phyloP scores from a whole-genome alignment of 2,329 filamentous ascomycete genomes.

The Microsporum ferrugineum region DNA sequence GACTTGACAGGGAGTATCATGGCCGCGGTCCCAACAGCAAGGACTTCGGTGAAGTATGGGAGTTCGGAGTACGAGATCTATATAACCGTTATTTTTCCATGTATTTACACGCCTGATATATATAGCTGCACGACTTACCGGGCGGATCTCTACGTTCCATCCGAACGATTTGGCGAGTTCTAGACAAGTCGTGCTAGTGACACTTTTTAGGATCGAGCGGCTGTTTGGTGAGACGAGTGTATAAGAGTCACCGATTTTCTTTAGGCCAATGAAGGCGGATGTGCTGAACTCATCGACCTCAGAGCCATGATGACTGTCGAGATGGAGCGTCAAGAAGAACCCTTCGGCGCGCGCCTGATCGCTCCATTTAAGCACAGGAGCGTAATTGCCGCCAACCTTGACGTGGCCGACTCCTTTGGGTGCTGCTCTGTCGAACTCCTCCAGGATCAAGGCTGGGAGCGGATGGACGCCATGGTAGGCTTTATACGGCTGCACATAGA shows the following conservation, averaged over 20 bases:
- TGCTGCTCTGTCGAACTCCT: slow-evolving; percentile 28
- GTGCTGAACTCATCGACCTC: slow-evolving; percentile 30
- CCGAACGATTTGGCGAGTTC: slow-evolving; percentile 21
- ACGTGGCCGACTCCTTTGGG: slow-evolving; percentile 24
- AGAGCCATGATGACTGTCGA: slow-evolving; percentile 23
- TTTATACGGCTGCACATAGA: slow-evolving; percentile 22
- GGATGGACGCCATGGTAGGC: slow-evolving; percentile 21
- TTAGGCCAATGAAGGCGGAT: slow-evolving; percentile 25
- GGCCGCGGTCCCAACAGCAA: slow-evolving; percentile 21
- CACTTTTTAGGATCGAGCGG: slow-evolving; percentile 21
- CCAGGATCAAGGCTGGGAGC: slow-evolving; percentile 22
- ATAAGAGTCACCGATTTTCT: slow-evolving; percentile 13
- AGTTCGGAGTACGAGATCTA: slow-evolving; percentile 18
- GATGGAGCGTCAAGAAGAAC: slow-evolving; percentile 25
- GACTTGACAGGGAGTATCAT: slow-evolving; percentile 19
- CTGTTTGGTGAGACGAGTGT: slow-evolving; percentile 24
- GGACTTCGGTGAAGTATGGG: slow-evolving; percentile 18
- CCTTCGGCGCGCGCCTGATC: slow-evolving; percentile 23
- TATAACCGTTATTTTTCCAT: background rate
- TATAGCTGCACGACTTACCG: slow-evolving; percentile 11
- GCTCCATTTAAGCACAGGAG: slow-evolving; percentile 25
- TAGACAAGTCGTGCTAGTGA: slow-evolving; percentile 21
- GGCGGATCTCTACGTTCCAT: slow-evolving; percentile 24
- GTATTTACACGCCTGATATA: background rate
- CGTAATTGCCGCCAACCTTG: slow-evolving; percentile 32